Evolutionary conservation across 2,329 filamentous ascomycete genomes (phyloP).

Genomic region (Aspergillus tamarii): DNA sequence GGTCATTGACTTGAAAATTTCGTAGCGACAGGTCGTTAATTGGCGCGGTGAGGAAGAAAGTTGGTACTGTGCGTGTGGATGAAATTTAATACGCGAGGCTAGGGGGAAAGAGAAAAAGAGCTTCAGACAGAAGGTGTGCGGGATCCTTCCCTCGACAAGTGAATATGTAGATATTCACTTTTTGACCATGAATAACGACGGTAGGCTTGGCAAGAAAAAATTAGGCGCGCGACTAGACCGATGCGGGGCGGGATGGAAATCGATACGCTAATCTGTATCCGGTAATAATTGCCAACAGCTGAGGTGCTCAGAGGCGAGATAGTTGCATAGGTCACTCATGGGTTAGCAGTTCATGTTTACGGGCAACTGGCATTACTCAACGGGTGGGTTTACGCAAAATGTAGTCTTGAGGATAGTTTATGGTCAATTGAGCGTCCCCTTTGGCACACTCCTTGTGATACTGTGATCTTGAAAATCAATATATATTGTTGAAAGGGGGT

Average conservation of each 20-base stretch:
- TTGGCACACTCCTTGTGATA: neutral
- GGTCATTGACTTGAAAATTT: neutral
- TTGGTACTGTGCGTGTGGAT: too few species aligned
- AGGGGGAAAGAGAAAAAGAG: neutral
- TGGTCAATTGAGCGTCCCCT: neutral
- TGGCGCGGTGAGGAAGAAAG: neutral
- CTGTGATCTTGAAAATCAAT: slow-evolving; percentile 10
- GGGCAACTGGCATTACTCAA: too few species aligned
- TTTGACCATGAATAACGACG: neutral
- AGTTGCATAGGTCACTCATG: too few species aligned
- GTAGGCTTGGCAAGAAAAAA: slow-evolving; percentile 7
- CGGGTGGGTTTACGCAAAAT: too few species aligned
- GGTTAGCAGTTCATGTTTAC: too few species aligned
- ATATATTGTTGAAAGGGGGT: slow-evolving; percentile 16
- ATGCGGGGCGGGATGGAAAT: neutral
- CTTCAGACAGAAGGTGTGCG: too few species aligned
- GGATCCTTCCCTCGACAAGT: neutral
- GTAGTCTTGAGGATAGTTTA: too few species aligned
- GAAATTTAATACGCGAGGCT: neutral
- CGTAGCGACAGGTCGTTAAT: neutral
- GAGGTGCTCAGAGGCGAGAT: neutral
- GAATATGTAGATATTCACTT: neutral
- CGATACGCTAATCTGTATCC: neutral
- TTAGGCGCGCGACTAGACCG: slow-evolving; percentile 9
- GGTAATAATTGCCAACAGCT: neutral